phyloP scores from a whole-genome alignment of 2,329 filamentous ascomycete genomes.

The Trichocomaceae sp. region DNA sequence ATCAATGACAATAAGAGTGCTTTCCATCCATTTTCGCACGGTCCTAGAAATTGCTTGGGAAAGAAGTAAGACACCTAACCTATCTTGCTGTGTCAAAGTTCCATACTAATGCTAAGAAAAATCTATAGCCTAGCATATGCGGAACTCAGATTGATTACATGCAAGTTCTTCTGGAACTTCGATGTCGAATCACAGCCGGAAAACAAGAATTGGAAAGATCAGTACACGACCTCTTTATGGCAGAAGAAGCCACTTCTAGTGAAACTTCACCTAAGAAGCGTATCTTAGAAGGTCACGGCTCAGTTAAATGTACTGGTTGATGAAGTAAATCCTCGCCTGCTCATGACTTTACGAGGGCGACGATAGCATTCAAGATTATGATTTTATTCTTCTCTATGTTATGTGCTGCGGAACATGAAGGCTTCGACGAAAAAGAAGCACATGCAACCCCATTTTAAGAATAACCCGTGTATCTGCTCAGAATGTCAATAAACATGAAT shows the following conservation, averaged over 20 bases:
- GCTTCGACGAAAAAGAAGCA: not conserved
- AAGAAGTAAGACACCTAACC: slow-evolving; percentile 36
- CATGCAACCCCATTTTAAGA: not conserved
- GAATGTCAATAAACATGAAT: not conserved
- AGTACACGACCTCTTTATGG: slow-evolving; percentile 35
- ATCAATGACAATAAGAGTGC: slow-evolving; percentile 38
- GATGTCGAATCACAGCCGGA: slow-evolving; percentile 33
- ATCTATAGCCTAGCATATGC: slow-evolving; percentile 39
- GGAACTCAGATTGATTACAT: slow-evolving; percentile 45
- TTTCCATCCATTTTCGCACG: slow-evolving; percentile 46
- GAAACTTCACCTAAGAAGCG: slow-evolving; percentile 1
- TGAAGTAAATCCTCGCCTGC: not conserved
- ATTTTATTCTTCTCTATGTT: not conserved
- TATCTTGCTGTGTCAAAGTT: not conserved
- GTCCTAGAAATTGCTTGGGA: slow-evolving; percentile 48
- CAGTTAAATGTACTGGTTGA: not conserved
- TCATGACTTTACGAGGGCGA: not conserved
- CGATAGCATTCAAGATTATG: no score
- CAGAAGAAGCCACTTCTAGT: slow-evolving; percentile 24
- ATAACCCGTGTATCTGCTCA: not conserved
- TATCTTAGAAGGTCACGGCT: not conserved
- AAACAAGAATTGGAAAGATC: slow-evolving; percentile 25
- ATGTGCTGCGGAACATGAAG: not conserved
- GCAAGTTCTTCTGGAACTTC: slow-evolving; percentile 43
- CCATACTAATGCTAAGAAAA: not conserved